Percentiles rank a stretch among this genome's conserved stretches.
These are phyloP conservation scores for Funneliformis mosseae DNA, from an alignment of 192 early-diverging fungal species.

Conservation along the genomic window DNA sequence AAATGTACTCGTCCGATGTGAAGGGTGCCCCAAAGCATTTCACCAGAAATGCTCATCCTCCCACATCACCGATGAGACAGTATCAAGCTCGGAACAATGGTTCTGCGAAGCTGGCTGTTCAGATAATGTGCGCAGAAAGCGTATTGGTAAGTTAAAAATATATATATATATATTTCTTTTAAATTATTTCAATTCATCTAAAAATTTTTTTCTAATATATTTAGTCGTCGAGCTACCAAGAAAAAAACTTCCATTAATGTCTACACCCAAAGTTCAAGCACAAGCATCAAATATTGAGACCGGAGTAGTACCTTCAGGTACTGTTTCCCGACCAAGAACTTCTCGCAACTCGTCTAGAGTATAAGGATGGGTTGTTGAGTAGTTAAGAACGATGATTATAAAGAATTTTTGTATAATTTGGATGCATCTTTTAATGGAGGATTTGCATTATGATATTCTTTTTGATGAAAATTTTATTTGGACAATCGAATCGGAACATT, in stretches of 20 bases:
- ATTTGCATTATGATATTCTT: no score
- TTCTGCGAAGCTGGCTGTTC: constrained; percentile 64
- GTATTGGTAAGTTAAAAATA: constrained; percentile 45
- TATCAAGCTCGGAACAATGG: constrained; percentile 54
- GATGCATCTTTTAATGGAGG: no score
- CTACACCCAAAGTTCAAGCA: constrained; percentile 50
- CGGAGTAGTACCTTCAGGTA: constrained; percentile 37
- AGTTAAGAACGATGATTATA: no score
- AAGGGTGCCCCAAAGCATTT: constrained; percentile 82
- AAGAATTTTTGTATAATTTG: no score
- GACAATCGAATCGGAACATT: background rate
- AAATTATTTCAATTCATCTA: constrained; percentile 11
- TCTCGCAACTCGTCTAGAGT: constrained; percentile 25
- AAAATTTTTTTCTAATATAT: background rate
- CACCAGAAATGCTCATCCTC: constrained; percentile 69
- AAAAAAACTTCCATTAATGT: constrained; percentile 66
- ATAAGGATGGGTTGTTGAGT: background rate
- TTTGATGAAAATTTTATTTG: no score
- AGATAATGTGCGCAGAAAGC: constrained; percentile 55
- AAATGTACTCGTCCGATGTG: constrained; percentile 76
- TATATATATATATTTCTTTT: background rate
- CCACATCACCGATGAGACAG: constrained; percentile 50
- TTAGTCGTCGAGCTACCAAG: constrained; percentile 59
- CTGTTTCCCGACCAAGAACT: constrained; percentile 23
- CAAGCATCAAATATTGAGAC: background rate